A percentile compares a stretch with the other conserved stretches of the same genome.
These are phyloP conservation scores for Lathyrus oleraceus DNA, from an alignment of 306 rosid genomes.

Conservation along the genomic window DNA sequence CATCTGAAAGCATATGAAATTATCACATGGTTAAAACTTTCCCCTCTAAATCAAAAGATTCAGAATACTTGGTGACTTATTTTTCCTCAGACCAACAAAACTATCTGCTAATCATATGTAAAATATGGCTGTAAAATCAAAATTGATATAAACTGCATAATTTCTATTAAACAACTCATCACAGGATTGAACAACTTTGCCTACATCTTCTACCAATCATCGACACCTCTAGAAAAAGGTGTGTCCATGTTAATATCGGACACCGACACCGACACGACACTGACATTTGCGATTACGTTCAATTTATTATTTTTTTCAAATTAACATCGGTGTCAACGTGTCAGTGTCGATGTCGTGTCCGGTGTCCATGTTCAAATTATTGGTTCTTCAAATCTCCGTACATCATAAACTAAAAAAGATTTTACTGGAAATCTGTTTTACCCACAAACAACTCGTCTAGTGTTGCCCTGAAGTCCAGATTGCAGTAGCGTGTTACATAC, in stretches of 20 bases:
- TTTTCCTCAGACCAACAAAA: not conserved
- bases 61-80: not conserved
- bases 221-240: no score
- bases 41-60: not conserved
- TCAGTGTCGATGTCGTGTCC: no score
- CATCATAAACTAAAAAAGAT: slow-evolving; percentile 5
- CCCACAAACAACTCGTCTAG: slow-evolving; percentile 10
- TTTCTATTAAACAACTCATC: slow-evolving; percentile 9
- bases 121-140: slow-evolving; percentile 4
- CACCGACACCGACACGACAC: no score
- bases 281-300: no score
- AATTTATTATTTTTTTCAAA: no score
- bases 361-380: no score
- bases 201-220: not conserved
- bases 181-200: not conserved
- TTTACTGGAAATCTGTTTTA: not conserved
- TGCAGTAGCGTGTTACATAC: not conserved
- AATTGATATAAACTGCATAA: not conserved
- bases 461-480: slow-evolving; percentile 13
- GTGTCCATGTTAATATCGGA: no score
- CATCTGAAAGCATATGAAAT: slow-evolving; percentile 8
- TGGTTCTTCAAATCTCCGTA: not conserved
- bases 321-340: no score
- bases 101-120: not conserved
- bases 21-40: not conserved